Conservation (phyloP, 306 rosid species). For the Castanospermum australe region DNA sequence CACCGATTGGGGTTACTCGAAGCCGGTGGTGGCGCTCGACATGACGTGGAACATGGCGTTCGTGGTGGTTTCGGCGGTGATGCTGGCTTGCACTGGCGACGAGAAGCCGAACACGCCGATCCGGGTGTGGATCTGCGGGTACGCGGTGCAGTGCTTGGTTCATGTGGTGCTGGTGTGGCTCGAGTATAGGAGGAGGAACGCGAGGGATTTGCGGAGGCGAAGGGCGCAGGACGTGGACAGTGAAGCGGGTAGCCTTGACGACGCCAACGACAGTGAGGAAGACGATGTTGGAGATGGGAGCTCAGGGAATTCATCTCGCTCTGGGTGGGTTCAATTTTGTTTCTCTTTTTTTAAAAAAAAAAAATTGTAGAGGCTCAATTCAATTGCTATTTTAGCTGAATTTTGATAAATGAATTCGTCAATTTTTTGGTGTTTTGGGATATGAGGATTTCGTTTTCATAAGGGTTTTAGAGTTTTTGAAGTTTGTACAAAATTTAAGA, state of each 20-base stretch:
- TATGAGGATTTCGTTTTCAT: not conserved
- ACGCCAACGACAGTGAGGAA: slow-evolving; percentile 49
- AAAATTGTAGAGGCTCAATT: not conserved
- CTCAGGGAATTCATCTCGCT: slow-evolving; percentile 24
- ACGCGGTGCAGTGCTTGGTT: slow-evolving; percentile 73
- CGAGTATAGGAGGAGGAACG: slow-evolving; percentile 68
- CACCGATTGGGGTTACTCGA: slow-evolving; percentile 96
- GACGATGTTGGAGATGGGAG: slow-evolving; percentile 26
- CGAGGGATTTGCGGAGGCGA: slow-evolving; percentile 27
- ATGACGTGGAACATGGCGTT: slow-evolving; percentile 86
- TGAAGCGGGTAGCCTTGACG: slow-evolving; percentile 27
- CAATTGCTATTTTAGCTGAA: not conserved
- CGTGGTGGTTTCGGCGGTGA: slow-evolving; percentile 65
- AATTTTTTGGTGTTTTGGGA: not conserved
- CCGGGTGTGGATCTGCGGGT: slow-evolving; percentile 83
- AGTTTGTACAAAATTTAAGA: not conserved
- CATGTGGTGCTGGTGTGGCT: slow-evolving; percentile 81
- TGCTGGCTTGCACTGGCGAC: slow-evolving; percentile 49
- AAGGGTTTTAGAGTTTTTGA: not conserved
- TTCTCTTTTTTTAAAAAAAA: not conserved
- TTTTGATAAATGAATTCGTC: not conserved
- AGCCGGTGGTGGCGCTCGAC: slow-evolving; percentile 89
- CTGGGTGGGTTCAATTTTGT: slow-evolving; percentile 43
- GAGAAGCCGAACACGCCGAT: slow-evolving; percentile 77
- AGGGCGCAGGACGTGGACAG: slow-evolving; percentile 37